Evolutionary conservation across 2,329 filamentous ascomycete species (phyloP).

Genomic region (Talaromyces atroroseus): DNA sequence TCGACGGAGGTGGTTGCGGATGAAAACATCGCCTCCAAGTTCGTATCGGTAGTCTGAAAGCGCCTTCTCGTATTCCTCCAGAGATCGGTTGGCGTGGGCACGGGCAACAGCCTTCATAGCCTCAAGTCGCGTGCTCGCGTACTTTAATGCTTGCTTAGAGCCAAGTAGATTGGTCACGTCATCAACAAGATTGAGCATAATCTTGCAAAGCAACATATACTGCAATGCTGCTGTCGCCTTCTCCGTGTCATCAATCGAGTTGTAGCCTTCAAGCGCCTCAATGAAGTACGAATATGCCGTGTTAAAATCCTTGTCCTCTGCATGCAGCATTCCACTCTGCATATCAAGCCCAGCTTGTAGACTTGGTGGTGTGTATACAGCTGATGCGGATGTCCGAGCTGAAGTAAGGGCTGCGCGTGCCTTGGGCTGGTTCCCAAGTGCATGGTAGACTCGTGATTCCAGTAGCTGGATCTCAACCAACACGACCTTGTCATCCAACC

Average conservation of each 20-base stretch:
- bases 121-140: constrained; percentile 90
- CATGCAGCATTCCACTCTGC: constrained; percentile 98
- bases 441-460: constrained; percentile 95
- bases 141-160: constrained; percentile 94
- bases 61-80: constrained; percentile 95
- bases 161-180: constrained; percentile 93
- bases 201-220: constrained; percentile 99
- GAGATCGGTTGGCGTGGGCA: constrained; percentile 87
- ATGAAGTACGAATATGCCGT: constrained; percentile 99
- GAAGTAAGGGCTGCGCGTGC: constrained; percentile 90
- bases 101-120: constrained; percentile 98
- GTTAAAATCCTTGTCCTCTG: constrained; percentile 98
- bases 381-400: constrained; percentile 89
- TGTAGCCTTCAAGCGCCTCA: constrained; percentile 95
- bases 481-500: constrained; percentile 95
- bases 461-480: constrained; percentile 96
- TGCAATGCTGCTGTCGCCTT: constrained; percentile 96
- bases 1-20: constrained; percentile 90
- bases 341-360: constrained; percentile 96
- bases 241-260: constrained; percentile 77
- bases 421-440: constrained; percentile 92
- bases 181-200: constrained; percentile 96
- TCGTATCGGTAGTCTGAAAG: constrained; percentile 87
- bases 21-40: constrained; percentile 89
- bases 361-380: constrained; percentile 91